These are phyloP conservation scores for Apophysomyces sp. DNA, from an alignment of 371 early-diverging fungal species.

Conservation along the genomic window DNA sequence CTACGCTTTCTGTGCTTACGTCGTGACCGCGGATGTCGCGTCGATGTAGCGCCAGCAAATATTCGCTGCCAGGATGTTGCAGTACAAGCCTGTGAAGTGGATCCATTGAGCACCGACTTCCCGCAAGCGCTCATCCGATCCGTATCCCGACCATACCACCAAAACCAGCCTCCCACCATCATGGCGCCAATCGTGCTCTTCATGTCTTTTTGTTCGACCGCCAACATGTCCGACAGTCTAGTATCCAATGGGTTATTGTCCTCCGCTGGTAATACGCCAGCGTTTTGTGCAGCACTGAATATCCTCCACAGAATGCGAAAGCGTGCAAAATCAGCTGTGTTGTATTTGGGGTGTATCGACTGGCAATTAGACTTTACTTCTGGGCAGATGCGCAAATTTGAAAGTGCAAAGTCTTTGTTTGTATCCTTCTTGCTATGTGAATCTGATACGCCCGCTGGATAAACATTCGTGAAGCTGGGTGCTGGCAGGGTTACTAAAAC, in stretches of 20 bases:
- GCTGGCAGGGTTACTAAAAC: conserved; percentile 44
- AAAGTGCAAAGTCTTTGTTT: conserved; percentile 3
- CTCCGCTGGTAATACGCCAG: neutral
- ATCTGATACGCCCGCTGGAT: neutral
- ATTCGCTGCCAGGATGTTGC: conserved; percentile 18
- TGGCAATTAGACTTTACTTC: conserved; percentile 5
- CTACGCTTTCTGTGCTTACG: neutral
- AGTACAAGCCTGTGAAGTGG: neutral
- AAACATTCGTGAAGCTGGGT: conserved; percentile 1
- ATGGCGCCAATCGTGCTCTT: conserved; percentile 8
- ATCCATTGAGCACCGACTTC: neutral
- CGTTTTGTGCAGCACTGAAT: conserved; percentile 2
- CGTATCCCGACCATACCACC: conserved; percentile 39
- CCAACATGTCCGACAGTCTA: conserved; percentile 14
- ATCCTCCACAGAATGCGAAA: conserved; percentile 24
- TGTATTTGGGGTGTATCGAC: conserved; percentile 11
- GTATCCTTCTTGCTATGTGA: neutral
- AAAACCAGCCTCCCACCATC: conserved; percentile 45
- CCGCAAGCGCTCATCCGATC: neutral
- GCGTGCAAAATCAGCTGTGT: conserved; percentile 31
- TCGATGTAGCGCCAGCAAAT: conserved; percentile 10
- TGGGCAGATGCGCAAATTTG: conserved; percentile 1
- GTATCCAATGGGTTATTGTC: conserved; percentile 25
- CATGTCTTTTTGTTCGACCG: conserved; percentile 6
- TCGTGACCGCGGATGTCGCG: neutral